phyloP scores from a whole-genome alignment of 2,329 filamentous ascomycete genomes.

The Fusarium goolgardi region DNA sequence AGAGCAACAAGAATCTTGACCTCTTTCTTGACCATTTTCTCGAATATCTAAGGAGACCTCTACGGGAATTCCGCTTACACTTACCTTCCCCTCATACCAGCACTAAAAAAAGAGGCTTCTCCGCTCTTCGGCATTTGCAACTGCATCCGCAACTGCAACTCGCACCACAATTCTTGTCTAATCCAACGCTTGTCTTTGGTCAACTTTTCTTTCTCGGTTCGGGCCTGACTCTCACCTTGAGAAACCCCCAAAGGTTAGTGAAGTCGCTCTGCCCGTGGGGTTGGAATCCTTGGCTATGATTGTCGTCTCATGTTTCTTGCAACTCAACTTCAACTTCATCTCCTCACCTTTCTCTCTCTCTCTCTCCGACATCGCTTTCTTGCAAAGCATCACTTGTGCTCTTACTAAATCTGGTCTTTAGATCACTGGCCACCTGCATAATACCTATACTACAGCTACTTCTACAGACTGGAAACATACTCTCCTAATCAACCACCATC shows the following conservation, averaged over 20 bases:
- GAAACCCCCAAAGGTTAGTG: not conserved
- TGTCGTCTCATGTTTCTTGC: not conserved
- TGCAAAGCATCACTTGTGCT: not conserved
- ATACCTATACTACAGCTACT: not conserved
- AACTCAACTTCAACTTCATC: conserved; percentile 1
- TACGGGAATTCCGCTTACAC: conserved; percentile 25
- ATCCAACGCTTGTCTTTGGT: conserved; percentile 27
- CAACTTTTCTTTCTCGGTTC: conserved; percentile 6
- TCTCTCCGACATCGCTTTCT: conserved; percentile 11
- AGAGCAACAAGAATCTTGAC: not conserved
- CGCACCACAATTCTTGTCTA: conserved; percentile 35
- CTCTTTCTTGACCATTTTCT: not conserved
- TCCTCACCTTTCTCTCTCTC: not conserved
- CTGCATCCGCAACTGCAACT: conserved; percentile 8
- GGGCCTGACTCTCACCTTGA: conserved; percentile 29
- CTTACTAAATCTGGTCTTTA: conserved; percentile 4
- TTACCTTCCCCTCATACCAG: conserved; percentile 2
- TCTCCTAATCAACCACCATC: conserved; percentile 13
- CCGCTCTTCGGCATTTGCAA: conserved; percentile 35
- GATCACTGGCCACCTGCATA: not conserved
- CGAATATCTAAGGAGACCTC: not conserved
- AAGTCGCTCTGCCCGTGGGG: conserved; percentile 1
- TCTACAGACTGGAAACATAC: conserved; percentile 6
- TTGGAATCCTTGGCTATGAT: conserved; percentile 11
- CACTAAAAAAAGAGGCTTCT: conserved; percentile 23